Evolutionary conservation across 2,329 filamentous ascomycete species (phyloP).

Genomic region (Aaosphaeria arxii): DNA sequence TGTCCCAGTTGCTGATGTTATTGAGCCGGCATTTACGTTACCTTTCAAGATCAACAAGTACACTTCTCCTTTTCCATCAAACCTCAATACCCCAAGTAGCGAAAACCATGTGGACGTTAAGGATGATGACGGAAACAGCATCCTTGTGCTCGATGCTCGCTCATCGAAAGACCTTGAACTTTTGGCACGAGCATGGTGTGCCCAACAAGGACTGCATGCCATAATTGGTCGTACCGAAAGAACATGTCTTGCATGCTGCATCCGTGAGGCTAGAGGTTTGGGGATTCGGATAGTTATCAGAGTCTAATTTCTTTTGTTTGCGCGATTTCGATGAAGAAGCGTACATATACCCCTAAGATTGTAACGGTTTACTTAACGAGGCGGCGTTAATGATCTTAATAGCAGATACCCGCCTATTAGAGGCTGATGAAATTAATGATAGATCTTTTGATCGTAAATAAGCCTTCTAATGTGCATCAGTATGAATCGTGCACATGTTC

Average conservation of each 20-base stretch:
- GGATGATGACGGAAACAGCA: constrained; percentile 8
- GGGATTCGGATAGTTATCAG: constrained; percentile 64
- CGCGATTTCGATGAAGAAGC: neutral
- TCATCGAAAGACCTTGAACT: constrained; percentile 66
- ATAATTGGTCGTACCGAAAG: constrained; percentile 64
- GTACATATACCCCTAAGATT: neutral
- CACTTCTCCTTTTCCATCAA: constrained; percentile 12
- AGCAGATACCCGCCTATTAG: neutral
- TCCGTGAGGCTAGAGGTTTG: constrained; percentile 70
- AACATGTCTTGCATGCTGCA: constrained; percentile 70
- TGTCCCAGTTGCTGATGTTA: constrained; percentile 30
- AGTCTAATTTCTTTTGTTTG: constrained; percentile 16
- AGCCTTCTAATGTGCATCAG: no score
- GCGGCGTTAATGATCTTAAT: no score
- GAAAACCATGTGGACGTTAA: neutral
- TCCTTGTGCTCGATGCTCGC: constrained; percentile 48
- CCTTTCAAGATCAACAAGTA: constrained; percentile 18
- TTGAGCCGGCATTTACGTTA: constrained; percentile 22
- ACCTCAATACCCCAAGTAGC: constrained; percentile 9
- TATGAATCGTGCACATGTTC: no score
- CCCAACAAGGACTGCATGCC: constrained; percentile 71
- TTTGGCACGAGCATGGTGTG: constrained; percentile 69
- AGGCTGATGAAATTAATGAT: neutral
- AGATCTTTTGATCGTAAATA: no score
- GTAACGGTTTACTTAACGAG: neutral